A percentile compares a stretch with the other conserved stretches of the same genome.
Conservation (phyloP, 1,284 basidiomycete genomes). For the Volvariella surrecta region DNA sequence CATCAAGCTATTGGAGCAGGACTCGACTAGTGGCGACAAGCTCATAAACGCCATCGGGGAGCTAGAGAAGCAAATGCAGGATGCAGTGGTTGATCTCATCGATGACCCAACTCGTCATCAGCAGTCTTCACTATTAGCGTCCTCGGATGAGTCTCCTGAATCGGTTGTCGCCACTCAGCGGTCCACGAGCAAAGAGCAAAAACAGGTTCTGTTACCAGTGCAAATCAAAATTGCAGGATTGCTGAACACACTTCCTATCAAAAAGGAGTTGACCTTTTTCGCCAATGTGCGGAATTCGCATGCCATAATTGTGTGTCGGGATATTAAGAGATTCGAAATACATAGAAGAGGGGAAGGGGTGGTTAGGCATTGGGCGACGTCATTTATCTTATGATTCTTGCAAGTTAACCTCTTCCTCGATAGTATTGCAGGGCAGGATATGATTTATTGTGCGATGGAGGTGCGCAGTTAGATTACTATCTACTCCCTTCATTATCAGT, state of each 20-base stretch:
- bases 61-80: conserved; percentile 52
- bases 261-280: conserved; percentile 62
- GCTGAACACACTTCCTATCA: conserved; percentile 61
- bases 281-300: conserved; percentile 53
- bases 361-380: conserved; percentile 61
- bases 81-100: conserved; percentile 38
- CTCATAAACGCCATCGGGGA: conserved; percentile 46
- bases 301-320: conserved; percentile 59
- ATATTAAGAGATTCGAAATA: conserved; percentile 46
- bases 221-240: conserved; percentile 43
- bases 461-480: too few relatives aligned
- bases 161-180: conserved; percentile 11
- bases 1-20: conserved; percentile 50
- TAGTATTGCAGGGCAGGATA: too few relatives aligned
- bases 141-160: too few relatives aligned
- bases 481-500: too few relatives aligned
- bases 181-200: too few relatives aligned
- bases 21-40: conserved; percentile 29
- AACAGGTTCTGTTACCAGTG: conserved; percentile 42
- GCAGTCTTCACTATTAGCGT: too few relatives aligned
- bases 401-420: too few relatives aligned
- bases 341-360: conserved; percentile 56
- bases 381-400: conserved; percentile 30
- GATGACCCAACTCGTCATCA: conserved; percentile 20
- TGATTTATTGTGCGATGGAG: too few relatives aligned